phyloP scores from a whole-genome alignment of 345 rosid genomes.

The Lepidium didymum region DNA sequence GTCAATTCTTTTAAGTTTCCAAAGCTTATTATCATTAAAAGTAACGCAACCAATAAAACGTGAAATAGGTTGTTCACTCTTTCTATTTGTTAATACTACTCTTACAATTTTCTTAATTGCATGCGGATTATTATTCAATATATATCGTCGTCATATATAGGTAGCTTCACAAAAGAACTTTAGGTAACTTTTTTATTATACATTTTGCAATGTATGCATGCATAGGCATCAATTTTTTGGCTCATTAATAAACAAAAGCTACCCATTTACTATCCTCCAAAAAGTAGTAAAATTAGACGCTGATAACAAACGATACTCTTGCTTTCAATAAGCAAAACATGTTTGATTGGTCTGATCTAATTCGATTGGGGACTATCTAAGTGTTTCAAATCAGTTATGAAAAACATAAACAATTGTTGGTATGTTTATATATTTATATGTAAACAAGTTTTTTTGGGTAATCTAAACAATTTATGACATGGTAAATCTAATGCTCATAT shows the following conservation, averaged over 20 bases:
- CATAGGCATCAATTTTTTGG: not conserved
- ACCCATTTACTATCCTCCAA: not conserved
- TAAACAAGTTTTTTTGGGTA: too few species aligned
- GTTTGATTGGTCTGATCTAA: not conserved
- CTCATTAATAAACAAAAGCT: not conserved
- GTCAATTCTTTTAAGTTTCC: not conserved
- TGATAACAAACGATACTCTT: not conserved
- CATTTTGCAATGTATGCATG: not conserved
- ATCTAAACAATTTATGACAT: not conserved
- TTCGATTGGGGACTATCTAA: not conserved
- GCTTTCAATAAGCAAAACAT: not conserved
- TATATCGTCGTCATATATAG: not conserved
- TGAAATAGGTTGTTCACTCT: not conserved
- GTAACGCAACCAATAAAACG: conserved; percentile 11
- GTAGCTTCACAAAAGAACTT: not conserved
- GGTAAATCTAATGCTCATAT: conserved; percentile 31
- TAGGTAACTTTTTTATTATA: not conserved
- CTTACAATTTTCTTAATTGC: not conserved
- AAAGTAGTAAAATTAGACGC: not conserved
- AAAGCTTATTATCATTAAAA: not conserved
- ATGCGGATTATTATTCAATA: not conserved
- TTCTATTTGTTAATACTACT: not conserved
- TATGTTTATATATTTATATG: not conserved
- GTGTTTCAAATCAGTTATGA: not conserved
- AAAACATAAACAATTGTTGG: not conserved